A percentile compares a stretch with the other conserved stretches of the same genome.
Evolutionary conservation across 352 stramenopile species (phyloP).

Genomic region (Phytopythium helicoides): DNA sequence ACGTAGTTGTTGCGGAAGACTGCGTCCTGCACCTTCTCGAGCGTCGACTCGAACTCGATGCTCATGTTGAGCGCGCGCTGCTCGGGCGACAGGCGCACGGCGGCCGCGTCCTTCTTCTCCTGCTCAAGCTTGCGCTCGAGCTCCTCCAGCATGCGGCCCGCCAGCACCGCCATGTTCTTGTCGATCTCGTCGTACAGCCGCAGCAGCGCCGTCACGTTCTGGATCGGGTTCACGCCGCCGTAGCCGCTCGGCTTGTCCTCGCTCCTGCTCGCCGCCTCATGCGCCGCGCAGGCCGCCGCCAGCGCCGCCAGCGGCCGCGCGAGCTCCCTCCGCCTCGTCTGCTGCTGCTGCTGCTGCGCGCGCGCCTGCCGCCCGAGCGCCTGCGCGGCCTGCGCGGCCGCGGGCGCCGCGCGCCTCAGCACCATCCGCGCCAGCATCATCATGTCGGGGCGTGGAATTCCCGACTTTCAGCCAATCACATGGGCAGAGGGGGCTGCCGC

Average conservation of each 20-base stretch:
- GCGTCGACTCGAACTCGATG: slow-evolving; percentile 74
- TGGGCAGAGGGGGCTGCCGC: too few species aligned
- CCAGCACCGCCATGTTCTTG: slow-evolving; percentile 80
- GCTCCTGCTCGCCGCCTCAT: not conserved
- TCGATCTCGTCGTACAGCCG: slow-evolving; percentile 82
- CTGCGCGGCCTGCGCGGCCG: not conserved
- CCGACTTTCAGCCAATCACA: too few species aligned
- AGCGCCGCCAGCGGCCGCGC: slow-evolving; percentile 2
- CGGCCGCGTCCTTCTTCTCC: slow-evolving; percentile 38
- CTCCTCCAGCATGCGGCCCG: slow-evolving; percentile 65
- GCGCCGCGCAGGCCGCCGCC: slow-evolving; percentile 1
- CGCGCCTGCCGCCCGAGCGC: not conserved
- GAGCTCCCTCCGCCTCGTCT: not conserved
- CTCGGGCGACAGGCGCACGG: slow-evolving; percentile 51
- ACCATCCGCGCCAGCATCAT: slow-evolving; percentile 1
- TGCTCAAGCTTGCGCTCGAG: slow-evolving; percentile 42
- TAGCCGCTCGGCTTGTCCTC: slow-evolving; percentile 25
- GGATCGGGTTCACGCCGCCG: slow-evolving; percentile 63
- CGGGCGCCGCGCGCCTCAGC: slow-evolving; percentile 1
- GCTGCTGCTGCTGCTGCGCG: not conserved
- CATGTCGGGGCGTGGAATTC: too few species aligned
- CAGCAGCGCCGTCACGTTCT: slow-evolving; percentile 65
- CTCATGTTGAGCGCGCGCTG: slow-evolving; percentile 82
- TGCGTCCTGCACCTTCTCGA: slow-evolving; percentile 79
- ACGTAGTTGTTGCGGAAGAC: slow-evolving; percentile 86